Conservation (phyloP, 768 basidiomycete species). For the Vararia minispora region DNA sequence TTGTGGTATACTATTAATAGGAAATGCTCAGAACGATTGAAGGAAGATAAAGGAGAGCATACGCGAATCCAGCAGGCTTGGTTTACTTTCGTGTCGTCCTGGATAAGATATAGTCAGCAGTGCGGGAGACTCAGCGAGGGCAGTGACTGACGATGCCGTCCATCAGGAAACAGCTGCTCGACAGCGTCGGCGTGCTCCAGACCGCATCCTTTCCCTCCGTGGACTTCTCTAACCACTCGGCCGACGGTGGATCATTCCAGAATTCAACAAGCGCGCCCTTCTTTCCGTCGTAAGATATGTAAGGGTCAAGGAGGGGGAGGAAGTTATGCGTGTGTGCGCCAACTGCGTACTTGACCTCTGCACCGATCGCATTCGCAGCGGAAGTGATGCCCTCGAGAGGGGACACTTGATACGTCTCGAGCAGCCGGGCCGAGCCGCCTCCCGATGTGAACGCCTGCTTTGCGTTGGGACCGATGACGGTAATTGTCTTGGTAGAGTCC, state of each 20-base stretch:
- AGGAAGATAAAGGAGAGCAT: conserved; percentile 13
- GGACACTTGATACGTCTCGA: conserved; percentile 41
- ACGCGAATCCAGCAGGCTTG: conserved; percentile 30
- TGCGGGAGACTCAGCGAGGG: background rate
- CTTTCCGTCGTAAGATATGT: conserved; percentile 27
- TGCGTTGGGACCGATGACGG: conserved; percentile 54
- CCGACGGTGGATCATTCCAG: conserved; percentile 34
- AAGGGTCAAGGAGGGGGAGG: conserved; percentile 39
- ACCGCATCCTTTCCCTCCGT: conserved; percentile 11
- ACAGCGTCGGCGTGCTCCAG: conserved; percentile 29
- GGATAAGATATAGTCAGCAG: background rate
- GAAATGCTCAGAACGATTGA: conserved; percentile 11
- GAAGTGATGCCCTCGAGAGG: conserved; percentile 44
- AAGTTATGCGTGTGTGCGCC: conserved; percentile 34
- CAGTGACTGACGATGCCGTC: conserved; percentile 29
- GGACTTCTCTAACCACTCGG: conserved; percentile 24
- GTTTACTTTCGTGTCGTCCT: conserved; percentile 33
- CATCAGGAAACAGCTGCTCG: conserved; percentile 26
- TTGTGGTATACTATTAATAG: conserved; percentile 26
- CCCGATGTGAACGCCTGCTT: conserved; percentile 42
- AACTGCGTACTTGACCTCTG: conserved; percentile 35
- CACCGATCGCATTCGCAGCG: conserved; percentile 30
- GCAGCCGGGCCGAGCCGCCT: conserved; percentile 46
- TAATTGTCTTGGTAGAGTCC: conserved; percentile 29
- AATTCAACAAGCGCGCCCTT: conserved; percentile 31